These are phyloP conservation scores for Epicoccum nigrum DNA, from an alignment of 2,329 filamentous ascomycete species.

Conservation along the genomic window DNA sequence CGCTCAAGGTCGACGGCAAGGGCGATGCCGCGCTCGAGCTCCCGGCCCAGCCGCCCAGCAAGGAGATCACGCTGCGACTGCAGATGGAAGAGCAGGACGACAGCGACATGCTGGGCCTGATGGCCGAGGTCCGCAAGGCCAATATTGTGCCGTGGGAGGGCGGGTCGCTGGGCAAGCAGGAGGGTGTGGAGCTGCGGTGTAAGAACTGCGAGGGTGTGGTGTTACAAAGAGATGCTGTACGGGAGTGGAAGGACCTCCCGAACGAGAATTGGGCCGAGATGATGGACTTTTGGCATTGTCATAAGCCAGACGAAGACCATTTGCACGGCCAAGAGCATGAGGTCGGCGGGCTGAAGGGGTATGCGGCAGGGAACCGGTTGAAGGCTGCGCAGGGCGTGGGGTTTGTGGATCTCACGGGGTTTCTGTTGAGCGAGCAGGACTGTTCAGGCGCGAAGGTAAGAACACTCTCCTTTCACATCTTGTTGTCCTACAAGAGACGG, in stretches of 20 bases:
- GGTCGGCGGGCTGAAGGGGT: conserved; percentile 62
- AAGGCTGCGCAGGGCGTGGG: conserved; percentile 69
- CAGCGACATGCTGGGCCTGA: conserved; percentile 37
- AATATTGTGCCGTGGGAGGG: conserved; percentile 55
- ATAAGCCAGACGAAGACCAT: conserved; percentile 77
- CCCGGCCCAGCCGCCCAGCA: conserved; percentile 53
- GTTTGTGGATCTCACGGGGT: conserved; percentile 79
- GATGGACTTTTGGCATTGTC: conserved; percentile 99
- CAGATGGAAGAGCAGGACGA: conserved; percentile 54
- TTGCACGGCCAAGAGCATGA: conserved; percentile 57
- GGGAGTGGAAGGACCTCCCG: conserved; percentile 86
- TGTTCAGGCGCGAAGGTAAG: conserved; percentile 60
- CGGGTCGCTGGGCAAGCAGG: conserved; percentile 33
- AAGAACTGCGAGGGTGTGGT: conserved; percentile 33
- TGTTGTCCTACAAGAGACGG: conserved; percentile 34
- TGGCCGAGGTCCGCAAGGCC: conserved; percentile 39
- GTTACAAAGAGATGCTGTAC: conserved; percentile 30
- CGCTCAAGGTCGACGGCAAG: conserved; percentile 52
- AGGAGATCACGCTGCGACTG: conserved; percentile 61
- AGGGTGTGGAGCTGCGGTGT: conserved; percentile 32
- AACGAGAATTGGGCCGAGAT: conserved; percentile 99
- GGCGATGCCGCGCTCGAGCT: conserved; percentile 57
- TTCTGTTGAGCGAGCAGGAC: conserved; percentile 73
- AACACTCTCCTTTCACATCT: conserved; percentile 1
- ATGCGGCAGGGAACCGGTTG: conserved; percentile 80